These are phyloP conservation scores for Candida khao-thaluensis DNA, from an alignment of 805 yeast genomes.

Conservation along the genomic window DNA sequence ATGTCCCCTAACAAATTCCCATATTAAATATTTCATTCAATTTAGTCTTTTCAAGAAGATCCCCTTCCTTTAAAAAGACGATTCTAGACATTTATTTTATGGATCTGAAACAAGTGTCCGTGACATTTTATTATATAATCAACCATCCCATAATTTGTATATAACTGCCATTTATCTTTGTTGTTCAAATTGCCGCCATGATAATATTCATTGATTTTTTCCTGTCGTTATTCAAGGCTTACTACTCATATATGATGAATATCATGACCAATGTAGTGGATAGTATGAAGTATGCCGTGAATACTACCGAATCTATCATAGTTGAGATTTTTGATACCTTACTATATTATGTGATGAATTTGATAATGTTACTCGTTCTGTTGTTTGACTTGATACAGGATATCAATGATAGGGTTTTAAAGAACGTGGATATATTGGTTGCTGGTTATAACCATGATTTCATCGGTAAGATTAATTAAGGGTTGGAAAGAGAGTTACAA, in stretches of 20 bases:
- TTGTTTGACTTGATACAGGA: slow-evolving; percentile 12
- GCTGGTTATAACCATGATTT: slow-evolving; percentile 16
- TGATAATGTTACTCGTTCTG: slow-evolving; percentile 12
- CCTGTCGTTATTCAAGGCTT: background rate
- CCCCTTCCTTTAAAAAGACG: too few species aligned
- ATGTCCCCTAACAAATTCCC: too few species aligned
- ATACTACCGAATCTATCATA: background rate
- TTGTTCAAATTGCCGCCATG: background rate
- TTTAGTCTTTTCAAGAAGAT: too few species aligned
- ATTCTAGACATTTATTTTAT: slow-evolving; percentile 3
- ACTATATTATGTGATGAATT: slow-evolving; percentile 15
- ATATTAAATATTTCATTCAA: too few species aligned
- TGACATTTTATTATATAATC: slow-evolving; percentile 5
- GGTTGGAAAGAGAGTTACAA: too few species aligned
- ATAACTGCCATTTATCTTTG: background rate
- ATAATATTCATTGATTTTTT: slow-evolving; percentile 4
- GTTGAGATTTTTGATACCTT: slow-evolving; percentile 11
- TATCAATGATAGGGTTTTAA: background rate
- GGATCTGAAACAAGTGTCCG: background rate
- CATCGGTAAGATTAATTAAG: slow-evolving; percentile 16
- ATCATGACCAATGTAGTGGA: background rate
- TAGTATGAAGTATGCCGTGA: background rate
- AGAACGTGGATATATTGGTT: slow-evolving; percentile 10
- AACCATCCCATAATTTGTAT: too few species aligned
- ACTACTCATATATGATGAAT: slow-evolving; percentile 2